Conservation (phyloP, 1,284 basidiomycete genomes). For the Phylloporus sp. region DNA sequence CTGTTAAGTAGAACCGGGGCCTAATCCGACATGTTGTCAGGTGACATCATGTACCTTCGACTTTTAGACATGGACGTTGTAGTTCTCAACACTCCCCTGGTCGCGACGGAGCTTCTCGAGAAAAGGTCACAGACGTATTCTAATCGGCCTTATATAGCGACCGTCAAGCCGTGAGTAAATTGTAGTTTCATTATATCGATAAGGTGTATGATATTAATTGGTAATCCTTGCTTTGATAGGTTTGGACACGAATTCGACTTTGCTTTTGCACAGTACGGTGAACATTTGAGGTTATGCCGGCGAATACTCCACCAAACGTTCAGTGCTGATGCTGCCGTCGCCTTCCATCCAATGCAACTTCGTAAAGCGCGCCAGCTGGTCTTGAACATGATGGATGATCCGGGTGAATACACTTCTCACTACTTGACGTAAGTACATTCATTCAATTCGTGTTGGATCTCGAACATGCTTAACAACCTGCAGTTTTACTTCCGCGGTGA, state of each 20-base stretch:
- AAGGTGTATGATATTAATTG: neutral
- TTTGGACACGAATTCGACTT: constrained; percentile 7
- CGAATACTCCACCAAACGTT: constrained; percentile 11
- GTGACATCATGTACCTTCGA: constrained; percentile 15
- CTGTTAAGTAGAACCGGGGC: neutral
- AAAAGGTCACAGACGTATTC: constrained; percentile 18
- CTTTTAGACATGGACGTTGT: constrained; percentile 4
- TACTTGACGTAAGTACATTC: constrained; percentile 7
- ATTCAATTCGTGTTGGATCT: neutral
- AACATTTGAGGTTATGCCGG: constrained; percentile 10
- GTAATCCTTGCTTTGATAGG: neutral
- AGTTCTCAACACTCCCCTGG: constrained; percentile 10
- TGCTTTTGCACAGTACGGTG: constrained; percentile 7
- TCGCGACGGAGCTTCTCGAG: constrained; percentile 12
- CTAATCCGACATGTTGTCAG: neutral
- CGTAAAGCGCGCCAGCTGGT: constrained; percentile 14
- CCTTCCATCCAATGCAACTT: constrained; percentile 9
- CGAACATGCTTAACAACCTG: neutral
- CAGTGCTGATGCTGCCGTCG: neutral
- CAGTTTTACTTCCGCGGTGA: constrained; percentile 23
- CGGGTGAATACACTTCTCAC: constrained; percentile 9
- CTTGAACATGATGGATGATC: constrained; percentile 10
- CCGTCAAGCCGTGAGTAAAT: constrained; percentile 7
- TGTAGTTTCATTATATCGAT: no score
- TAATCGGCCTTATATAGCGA: constrained; percentile 16